Evolutionary conservation across 2,329 filamentous ascomycete genomes (phyloP).

Genomic region (Diplodia seriata): DNA sequence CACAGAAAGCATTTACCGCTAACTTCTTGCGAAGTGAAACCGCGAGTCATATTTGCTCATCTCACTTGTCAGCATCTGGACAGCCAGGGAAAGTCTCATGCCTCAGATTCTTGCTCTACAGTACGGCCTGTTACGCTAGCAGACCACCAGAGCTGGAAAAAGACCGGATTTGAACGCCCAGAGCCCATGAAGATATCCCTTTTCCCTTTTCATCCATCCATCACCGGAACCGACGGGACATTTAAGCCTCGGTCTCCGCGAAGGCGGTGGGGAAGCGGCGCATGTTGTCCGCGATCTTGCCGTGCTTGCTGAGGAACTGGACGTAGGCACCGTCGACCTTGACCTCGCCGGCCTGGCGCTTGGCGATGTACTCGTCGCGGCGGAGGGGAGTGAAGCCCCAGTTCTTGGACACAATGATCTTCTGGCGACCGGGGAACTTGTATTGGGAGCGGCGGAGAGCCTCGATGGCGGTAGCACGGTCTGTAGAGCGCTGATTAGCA

Average conservation of each 20-base stretch:
- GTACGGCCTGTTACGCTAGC: constrained; percentile 30
- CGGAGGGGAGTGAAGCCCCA: constrained; percentile 99
- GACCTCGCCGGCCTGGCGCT: constrained; percentile 91
- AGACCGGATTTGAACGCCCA: constrained; percentile 25
- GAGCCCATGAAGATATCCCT: constrained; percentile 32
- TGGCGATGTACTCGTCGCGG: constrained; percentile 95
- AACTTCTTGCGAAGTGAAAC: too few species aligned
- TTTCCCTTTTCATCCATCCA: constrained; percentile 24
- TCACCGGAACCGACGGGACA: constrained; percentile 12
- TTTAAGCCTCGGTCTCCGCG: constrained; percentile 50
- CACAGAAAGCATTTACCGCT: too few species aligned
- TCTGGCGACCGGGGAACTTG: constrained; percentile 99
- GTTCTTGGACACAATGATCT: constrained; percentile 99
- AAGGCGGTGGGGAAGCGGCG: constrained; percentile 95
- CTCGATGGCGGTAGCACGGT: constrained; percentile 94
- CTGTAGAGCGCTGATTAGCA: neutral
- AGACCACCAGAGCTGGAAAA: constrained; percentile 25
- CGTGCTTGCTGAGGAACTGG: constrained; percentile 97
- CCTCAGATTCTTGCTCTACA: constrained; percentile 32
- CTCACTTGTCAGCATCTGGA: constrained; percentile 9
- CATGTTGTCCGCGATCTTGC: constrained; percentile 84
- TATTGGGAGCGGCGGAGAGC: constrained; percentile 99
- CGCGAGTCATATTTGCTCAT: neutral
- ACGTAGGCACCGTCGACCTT: constrained; percentile 99
- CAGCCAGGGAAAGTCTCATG: constrained; percentile 30